phyloP scores from a whole-genome alignment of 305 asterid genomes.

The Fraxinus sp. region DNA sequence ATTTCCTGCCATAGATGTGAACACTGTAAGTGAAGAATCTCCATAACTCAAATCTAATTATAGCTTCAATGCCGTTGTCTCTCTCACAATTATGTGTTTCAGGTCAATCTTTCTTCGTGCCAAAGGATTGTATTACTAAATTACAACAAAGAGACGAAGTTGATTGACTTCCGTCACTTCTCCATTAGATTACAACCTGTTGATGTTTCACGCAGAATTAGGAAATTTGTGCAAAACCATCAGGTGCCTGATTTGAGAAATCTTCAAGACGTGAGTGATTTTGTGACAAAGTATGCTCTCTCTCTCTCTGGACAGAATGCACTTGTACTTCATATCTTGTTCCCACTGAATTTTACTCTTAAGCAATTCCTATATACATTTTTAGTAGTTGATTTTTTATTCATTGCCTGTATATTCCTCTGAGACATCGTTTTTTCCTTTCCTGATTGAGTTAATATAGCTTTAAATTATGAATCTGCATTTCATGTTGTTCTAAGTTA shows the following conservation, averaged over 20 bases:
- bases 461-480: not conserved
- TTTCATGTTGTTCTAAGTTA: not conserved
- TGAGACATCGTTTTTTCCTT: not conserved
- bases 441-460: not conserved
- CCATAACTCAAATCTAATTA: not conserved
- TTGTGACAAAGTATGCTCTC: conserved; percentile 61
- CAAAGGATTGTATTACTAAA: conserved; percentile 89
- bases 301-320: not conserved
- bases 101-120: conserved; percentile 90
- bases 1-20: conserved; percentile 87
- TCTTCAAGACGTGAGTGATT: conserved; percentile 89
- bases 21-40: conserved; percentile 58
- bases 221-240: conserved; percentile 89
- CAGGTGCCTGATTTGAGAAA: conserved; percentile 79
- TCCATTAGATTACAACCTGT: conserved; percentile 89
- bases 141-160: conserved; percentile 84
- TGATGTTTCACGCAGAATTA: conserved; percentile 75
- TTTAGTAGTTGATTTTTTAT: not conserved
- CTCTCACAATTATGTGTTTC: conserved; percentile 30
- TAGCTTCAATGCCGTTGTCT: conserved; percentile 14
- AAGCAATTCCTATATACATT: not conserved
- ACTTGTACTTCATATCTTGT: not conserved
- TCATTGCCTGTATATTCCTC: not conserved
- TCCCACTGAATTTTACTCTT: not conserved
- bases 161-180: conserved; percentile 83